Percentiles rank a stretch among this genome's conserved stretches.
phyloP scores from a whole-genome alignment of 2,329 filamentous ascomycete genomes.

The Pseudopithomyces maydicus region DNA sequence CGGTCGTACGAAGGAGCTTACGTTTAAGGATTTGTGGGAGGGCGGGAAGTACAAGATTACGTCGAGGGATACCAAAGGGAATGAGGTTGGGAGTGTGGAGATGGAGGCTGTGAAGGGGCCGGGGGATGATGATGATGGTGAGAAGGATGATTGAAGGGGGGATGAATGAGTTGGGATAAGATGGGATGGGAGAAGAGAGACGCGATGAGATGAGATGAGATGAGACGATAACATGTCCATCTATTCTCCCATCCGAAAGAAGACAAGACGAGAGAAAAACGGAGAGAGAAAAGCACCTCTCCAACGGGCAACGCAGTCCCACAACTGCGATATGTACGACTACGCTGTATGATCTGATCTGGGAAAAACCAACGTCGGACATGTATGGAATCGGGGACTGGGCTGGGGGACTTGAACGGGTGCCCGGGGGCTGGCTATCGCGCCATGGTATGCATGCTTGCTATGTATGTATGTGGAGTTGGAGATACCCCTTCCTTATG shows the following conservation, averaged over 20 bases:
- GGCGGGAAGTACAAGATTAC: constrained; percentile 71
- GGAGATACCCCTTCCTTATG: too few species aligned
- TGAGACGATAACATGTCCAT: background rate
- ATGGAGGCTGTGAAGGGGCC: constrained; percentile 39
- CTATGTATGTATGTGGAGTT: too few species aligned
- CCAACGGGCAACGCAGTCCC: background rate
- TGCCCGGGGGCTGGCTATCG: too few species aligned
- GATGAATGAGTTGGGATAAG: too few species aligned
- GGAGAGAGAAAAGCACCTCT: too few species aligned
- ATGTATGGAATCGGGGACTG: too few species aligned
- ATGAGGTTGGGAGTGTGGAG: constrained; percentile 34
- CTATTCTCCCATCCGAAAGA: background rate
- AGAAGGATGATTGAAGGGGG: constrained; percentile 12
- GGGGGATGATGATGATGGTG: constrained; percentile 30
- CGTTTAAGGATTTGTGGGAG: constrained; percentile 90
- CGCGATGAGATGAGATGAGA: too few species aligned
- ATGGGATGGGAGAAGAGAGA: too few species aligned
- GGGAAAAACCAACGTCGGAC: too few species aligned
- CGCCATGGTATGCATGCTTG: too few species aligned
- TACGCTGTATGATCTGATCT: constrained; percentile 2
- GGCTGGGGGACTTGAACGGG: too few species aligned
- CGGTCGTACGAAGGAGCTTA: constrained; percentile 90
- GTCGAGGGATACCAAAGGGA: constrained; percentile 33
- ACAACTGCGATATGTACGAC: background rate
- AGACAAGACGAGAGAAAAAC: too few species aligned